These are phyloP conservation scores for Neofusicoccum sp. DNA, from an alignment of 2,329 filamentous ascomycete species.

Conservation along the genomic window DNA sequence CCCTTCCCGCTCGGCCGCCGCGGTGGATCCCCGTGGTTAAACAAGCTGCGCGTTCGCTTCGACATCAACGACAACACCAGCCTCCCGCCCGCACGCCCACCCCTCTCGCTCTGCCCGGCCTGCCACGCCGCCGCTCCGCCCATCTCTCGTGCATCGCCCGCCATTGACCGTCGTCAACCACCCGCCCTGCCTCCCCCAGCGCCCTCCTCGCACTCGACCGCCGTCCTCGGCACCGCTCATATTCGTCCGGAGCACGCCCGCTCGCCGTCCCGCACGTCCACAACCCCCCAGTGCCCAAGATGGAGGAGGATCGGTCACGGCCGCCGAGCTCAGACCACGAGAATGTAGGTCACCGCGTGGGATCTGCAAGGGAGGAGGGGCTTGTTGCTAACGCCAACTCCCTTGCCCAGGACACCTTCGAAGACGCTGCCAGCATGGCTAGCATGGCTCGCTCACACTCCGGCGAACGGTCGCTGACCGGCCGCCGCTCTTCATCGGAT, in stretches of 20 bases:
- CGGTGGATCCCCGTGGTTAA: constrained; percentile 14
- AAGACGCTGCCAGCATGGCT: constrained; percentile 71
- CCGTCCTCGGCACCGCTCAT: background rate
- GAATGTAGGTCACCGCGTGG: constrained; percentile 13
- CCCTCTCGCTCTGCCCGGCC: background rate
- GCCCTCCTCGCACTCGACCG: constrained; percentile 1
- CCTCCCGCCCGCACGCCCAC: background rate
- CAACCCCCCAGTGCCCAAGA: background rate
- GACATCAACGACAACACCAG: constrained; percentile 12
- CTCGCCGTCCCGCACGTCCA: background rate
- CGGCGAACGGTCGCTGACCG: constrained; percentile 57
- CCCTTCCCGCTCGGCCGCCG: constrained; percentile 11
- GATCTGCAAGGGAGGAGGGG: constrained; percentile 16
- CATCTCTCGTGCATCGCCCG: background rate
- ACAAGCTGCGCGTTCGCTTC: constrained; percentile 16
- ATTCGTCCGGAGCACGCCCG: background rate
- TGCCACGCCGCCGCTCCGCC: background rate
- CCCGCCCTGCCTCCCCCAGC: background rate
- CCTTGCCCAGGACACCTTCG: constrained; percentile 66
- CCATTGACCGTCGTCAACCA: constrained; percentile 4
- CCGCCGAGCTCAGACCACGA: constrained; percentile 18
- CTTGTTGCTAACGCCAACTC: constrained; percentile 17
- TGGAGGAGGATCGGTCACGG: constrained; percentile 14
- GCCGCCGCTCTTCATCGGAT: constrained; percentile 23
- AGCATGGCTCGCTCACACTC: constrained; percentile 52